These are phyloP conservation scores for Solanum appendiculatum DNA, from an alignment of 257 asterid genomes.

Conservation along the genomic window DNA sequence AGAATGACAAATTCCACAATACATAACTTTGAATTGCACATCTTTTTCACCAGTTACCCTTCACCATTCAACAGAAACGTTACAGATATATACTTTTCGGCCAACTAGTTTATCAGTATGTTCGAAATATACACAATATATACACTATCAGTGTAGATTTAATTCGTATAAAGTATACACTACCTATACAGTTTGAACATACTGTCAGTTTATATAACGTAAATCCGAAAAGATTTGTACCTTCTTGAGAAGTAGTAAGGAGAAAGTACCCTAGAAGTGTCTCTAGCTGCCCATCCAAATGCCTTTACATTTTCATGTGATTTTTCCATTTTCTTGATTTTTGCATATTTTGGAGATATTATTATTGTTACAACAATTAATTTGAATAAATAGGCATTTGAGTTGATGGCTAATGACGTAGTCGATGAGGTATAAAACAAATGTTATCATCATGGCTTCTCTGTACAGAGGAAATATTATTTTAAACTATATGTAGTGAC, in stretches of 20 bases:
- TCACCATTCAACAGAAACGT: not conserved
- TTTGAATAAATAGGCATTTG: not conserved
- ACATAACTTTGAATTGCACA: conserved; percentile 13
- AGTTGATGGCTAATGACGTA: not conserved
- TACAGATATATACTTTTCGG: too few relatives aligned
- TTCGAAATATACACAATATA: too few relatives aligned
- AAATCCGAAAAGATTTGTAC: not conserved
- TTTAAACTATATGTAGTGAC: too few relatives aligned
- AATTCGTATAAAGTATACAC: too few relatives aligned
- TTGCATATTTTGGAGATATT: not conserved
- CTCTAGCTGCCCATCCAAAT: conserved; percentile 19
- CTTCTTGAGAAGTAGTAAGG: conserved; percentile 16
- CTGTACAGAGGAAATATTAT: not conserved
- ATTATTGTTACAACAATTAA: not conserved
- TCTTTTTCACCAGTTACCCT: conserved; percentile 14
- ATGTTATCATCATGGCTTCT: not conserved
- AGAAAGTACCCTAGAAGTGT: conserved; percentile 3
- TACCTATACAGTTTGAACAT: too few relatives aligned
- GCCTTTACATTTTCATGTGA: conserved; percentile 1
- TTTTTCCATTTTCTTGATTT: not conserved
- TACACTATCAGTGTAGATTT: not conserved
- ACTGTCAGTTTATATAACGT: not conserved
- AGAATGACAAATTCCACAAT: conserved; percentile 17
- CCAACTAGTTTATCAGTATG: too few relatives aligned
- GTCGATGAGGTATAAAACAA: not conserved